Evolutionary conservation across 192 early-diverging fungal genomes (phyloP), one percentile per base, ranked within the genome.

Genomic region (Backusella macrospora): DNA sequence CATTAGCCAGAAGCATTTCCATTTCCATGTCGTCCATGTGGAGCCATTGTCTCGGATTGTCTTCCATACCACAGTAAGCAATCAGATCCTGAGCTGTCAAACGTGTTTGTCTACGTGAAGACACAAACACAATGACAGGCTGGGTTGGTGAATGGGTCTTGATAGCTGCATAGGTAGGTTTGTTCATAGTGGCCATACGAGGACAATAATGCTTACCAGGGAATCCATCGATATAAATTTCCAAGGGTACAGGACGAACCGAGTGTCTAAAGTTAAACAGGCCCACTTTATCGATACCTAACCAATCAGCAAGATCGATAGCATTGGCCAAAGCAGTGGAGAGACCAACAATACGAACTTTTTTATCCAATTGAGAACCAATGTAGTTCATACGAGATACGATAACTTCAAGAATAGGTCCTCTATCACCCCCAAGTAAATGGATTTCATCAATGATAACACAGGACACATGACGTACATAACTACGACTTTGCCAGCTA

Each of bases 371-470:
- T 74, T 95, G 90, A 6, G 92, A 88, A 0, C 93, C 90, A 80
- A 99, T 99, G 75, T 97, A 97, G 79, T 98, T 96, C 96, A 98
- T 97, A 23, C 98, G 90, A 16, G 96, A 96, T 7, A 99, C 96
- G 82, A 99, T 98, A 13, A 97, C 95, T 76, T 99, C 98, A 63
- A 99, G 81, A 81, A 96, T 97, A 26, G 98, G 96, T 0, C 98
- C 98, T 73, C 96, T 92, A 77, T 99, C 98, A 18, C 95, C 94
- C 26, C 97, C 97, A 14, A 99, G 88, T 68, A 98, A 83, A 80
- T 99, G 97, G 62, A 99, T 99, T 86, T 99, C 98, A 84, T 98
- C 98, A 78, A 99, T 97, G 55, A 99, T 96, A 14, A 99, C 92
- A 49, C 93, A 81, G 10, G 95, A 92, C 26, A 99, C 95, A 46